Evolutionary conservation across 495 filamentous ascomycete species (phyloP), one percentile per base, ranked within the genome.

Genomic region (Baudoinia panamericana): DNA sequence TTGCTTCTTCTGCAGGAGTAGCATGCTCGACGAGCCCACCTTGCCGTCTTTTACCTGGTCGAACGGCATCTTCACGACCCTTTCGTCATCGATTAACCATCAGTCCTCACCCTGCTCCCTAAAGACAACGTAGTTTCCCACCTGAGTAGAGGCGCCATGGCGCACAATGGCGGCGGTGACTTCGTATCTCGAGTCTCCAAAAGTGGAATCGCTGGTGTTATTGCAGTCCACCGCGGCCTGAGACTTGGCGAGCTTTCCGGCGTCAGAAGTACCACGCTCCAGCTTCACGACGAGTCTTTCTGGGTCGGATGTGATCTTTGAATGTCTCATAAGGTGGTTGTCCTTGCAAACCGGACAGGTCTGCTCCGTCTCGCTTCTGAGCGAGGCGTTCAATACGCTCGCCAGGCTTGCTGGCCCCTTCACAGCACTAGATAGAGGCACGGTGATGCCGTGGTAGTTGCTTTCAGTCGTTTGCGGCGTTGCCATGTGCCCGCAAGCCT

Each of bases 111-210:
- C 19, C 2, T 30, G 25, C 30, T 31, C 17, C 16, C 34, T 15
- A 15, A 45, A 32, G 16, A 22, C 22, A n/a, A 37, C 41, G 30
- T 50, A 50, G 31, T 50, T 41, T 15, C 47, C 47, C 6, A 5
- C 11, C 10, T 34, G 3, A 1, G 25, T 16, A 4, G 4, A 25
- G 11, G 10, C 3, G 17, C 35, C 37, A 5, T 17, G 5, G 34
- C 44, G 46, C 21, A 20, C 22, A 6, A 44, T 29, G 6, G 37
- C 17, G 2, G 41, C 46, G n/a, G 18, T 13, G 17, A 49, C 3
- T 4, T 32, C 15, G 17, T 43, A 44, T 23, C 35, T 15, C 34
- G 25, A 4, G n/a, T 22, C 40, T 10, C 19, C 35, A 19, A 44
- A 4, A 3, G 12, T 9, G 11, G 42, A 2, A 17, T 28, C 39